These are phyloP conservation scores for Hexamita inflata DNA, from an alignment of 208 protist genomes.

Conservation along the genomic window DNA sequence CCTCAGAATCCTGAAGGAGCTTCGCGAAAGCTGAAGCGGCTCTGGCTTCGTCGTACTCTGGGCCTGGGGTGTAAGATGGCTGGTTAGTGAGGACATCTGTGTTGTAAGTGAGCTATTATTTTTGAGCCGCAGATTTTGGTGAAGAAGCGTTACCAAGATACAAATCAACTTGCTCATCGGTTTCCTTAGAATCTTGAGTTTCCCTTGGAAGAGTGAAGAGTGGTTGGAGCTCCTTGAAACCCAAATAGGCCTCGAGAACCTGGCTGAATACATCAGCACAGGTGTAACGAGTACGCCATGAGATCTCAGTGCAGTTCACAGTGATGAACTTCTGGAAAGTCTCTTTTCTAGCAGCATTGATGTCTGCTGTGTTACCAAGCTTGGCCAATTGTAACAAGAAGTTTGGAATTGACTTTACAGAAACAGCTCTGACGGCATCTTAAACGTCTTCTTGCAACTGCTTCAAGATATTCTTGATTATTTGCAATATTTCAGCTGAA, in stretches of 20 bases:
- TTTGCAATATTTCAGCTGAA: background rate
- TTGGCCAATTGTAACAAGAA: background rate
- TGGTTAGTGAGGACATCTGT: background rate
- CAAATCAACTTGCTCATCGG: too few relatives aligned
- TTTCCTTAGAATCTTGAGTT: too few relatives aligned
- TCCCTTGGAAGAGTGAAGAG: too few relatives aligned
- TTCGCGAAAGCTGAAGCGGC: background rate
- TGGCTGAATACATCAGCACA: constrained; percentile 11
- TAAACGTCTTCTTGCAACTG: background rate
- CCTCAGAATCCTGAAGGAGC: background rate
- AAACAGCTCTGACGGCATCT: constrained; percentile 10
- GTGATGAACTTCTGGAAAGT: constrained; percentile 1
- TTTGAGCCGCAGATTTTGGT: too few relatives aligned
- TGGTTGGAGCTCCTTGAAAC: too few relatives aligned
- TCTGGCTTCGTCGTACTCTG: background rate
- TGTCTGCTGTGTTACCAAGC: background rate
- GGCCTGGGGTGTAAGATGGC: background rate
- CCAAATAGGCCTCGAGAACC: constrained; percentile 11
- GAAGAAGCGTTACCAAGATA: too few relatives aligned
- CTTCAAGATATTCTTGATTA: background rate
- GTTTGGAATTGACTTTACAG: background rate
- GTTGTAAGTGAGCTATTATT: background rate
- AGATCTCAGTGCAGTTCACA: background rate
- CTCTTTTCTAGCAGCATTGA: background rate
- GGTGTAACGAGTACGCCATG: constrained; percentile 6